Percentiles rank a stretch among this genome's conserved stretches.
Conservation (phyloP, 257 asterid species). For the Rhazya stricta region DNA sequence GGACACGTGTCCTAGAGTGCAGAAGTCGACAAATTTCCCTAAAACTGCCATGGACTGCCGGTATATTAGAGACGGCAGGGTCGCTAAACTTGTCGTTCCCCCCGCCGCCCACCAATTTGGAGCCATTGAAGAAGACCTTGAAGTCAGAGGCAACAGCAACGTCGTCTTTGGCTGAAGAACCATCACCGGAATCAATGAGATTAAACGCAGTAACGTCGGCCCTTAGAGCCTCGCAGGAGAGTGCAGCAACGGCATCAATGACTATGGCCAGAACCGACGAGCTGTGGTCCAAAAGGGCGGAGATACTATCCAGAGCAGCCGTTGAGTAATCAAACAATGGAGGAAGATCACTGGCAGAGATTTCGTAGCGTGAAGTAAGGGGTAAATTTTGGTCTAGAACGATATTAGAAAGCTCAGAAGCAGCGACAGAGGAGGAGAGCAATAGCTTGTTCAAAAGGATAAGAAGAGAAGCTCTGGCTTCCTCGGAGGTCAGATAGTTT, state of each 20-base stretch:
- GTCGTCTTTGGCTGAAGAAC: constrained; percentile 74
- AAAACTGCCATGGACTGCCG: constrained; percentile 58
- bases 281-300: constrained; percentile 58
- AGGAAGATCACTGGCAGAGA: constrained; percentile 25
- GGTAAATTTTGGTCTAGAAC: constrained; percentile 27
- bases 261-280: constrained; percentile 37
- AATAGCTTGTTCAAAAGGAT: constrained; percentile 58
- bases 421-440: constrained; percentile 38
- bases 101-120: constrained; percentile 42
- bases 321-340: constrained; percentile 34
- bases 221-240: constrained; percentile 79
- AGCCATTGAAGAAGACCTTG: constrained; percentile 64
- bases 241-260: constrained; percentile 70
- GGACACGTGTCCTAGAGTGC: constrained; percentile 61
- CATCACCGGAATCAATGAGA: constrained; percentile 88
- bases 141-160: constrained; percentile 76
- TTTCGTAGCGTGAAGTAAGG: constrained; percentile 5
- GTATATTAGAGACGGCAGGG: constrained; percentile 47
- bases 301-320: constrained; percentile 57
- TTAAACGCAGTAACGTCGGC: constrained; percentile 61
- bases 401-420: constrained; percentile 34
- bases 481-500: constrained; percentile 35
- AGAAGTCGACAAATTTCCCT: constrained; percentile 50
- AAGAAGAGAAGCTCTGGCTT: constrained; percentile 57
- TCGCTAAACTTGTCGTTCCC: constrained; percentile 27